Evolutionary conservation across 1,139 yeast species (phyloP), one percentile per base, ranked within the genome.

Genomic region (Hyphopichia pseudoburtonii): DNA sequence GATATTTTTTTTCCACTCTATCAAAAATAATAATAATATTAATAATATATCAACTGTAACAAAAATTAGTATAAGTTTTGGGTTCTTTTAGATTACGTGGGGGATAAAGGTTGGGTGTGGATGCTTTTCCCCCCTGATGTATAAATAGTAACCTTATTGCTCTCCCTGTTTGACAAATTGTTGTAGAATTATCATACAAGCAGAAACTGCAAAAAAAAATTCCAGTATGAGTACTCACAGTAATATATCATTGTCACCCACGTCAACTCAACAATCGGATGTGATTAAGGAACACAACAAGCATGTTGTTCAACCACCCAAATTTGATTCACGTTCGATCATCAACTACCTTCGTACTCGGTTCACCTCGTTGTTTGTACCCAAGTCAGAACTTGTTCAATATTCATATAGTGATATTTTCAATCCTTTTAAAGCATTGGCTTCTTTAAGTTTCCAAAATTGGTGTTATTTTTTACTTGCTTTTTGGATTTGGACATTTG

Each of bases 401-500:
- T 62, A 59, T 43, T 11, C 32, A n/a, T 28, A 28, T 28, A 17
- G 19, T 11, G 32, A 33, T 17, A 53, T 64, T 17, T 47, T 60
- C 28, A 66, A 67, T 43, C 75, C 75, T 0, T 66, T 68, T 40
- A 42, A 46, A 4, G 60, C 64, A 6, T 53, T 69, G 34, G 40
- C 35, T 7, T 60, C 5, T 10, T 23, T 33, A 22, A 16, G 32
- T 7, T 9, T 11, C 3, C 21, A 3, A 15, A 33, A 33, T 17
- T 33, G 36, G 36, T 5, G 21, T 10, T 15, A 33, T 22, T 33
- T 33, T 23, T 8, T 17, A 1, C 17, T 33, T n/a, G 36, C 36
- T 9, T 28, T 33, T 28, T 9, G 22, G n/a, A 23, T 33, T 22
- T 86, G 94, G 94, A 73, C 88, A 4, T 74, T 86, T 75, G 94